Base-by-base conservation (phyloP, 306 rosid species). In the Quercus alba region DNA sequence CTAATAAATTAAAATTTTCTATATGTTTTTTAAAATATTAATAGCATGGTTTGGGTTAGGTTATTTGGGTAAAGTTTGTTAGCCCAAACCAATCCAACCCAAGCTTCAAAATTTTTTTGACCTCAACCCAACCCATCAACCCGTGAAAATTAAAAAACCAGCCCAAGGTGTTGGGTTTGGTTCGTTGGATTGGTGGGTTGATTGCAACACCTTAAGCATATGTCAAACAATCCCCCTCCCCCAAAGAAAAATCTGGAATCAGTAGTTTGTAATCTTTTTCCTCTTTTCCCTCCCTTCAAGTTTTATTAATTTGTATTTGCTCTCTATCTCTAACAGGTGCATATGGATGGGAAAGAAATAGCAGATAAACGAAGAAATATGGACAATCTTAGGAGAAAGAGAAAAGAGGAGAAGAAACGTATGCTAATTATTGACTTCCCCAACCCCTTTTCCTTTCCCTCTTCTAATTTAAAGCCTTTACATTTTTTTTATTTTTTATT, bases 341-440 rank as follows among this genome's bases (percentile, higher is more conserved):
- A 83, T 79, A 85, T 88, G 97, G 87, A 90, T 82, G 74, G 38
- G 67, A 91, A 91, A 79, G 91, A 75, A 67, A 77, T 61, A 69
- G 73, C 84, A 9, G 84, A 89, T 57, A 91, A 85, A 83, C 88
- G 87, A n/a, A 84, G 83, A 78, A 89, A 83, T 70, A 19, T 77
- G 72, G 87, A 82, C 66, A 85, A 81, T 78, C 41, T 80, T 52
- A 88, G 85, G 85, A 88, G 91, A 75, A 93, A 90, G 86, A 88
- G 93, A 81, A 95, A 91, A 84, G 89, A 86, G 25, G 97, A 95
- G 88, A 93, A 95, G 81, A 93, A 74, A 83, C 88, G 99, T 93
- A 90, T 38, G 38, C 18, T 56, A 46, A 14, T 28, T 0, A 23
- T 78, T 75, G 15, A 12, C 4, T 8, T 41, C 46, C 54, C 54